Evolutionary conservation across 805 yeast genomes (phyloP), one percentile per base, ranked within the genome.

Genomic region (Kazachstania psychrophila): DNA sequence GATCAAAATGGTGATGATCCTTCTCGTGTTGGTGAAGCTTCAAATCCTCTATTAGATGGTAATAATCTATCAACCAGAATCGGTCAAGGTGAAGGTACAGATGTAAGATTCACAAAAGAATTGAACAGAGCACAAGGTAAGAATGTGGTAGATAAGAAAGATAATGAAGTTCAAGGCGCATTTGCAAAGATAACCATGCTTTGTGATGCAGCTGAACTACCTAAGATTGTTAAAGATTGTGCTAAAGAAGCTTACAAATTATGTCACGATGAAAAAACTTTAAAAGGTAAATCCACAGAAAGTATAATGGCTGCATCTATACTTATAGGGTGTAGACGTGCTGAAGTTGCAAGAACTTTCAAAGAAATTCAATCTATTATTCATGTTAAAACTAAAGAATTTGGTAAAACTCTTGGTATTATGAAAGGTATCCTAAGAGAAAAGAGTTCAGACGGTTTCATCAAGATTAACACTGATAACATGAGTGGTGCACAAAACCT

Each of bases 1-100:
- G 98, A 89, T 60, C 97, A 89, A 60, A 92, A 89, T 49, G 95
- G 94, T 51, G 96, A 87, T 60, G 98, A 89, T 59, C 98, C 98
- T 4, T 79, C 92, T 47, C 97, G 98, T 83, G 98, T 89, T 45
- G 98, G 98, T 61, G 96, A 88, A 56, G 96, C 96, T 5, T 79
- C 87, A 13, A 88, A 88, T 56, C 96, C 96, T 8, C 66, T 88
- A 37, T 69, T 92, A 48, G 96, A 88, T 54, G 82, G 94, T 15
- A 89, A 83, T 49, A 94, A 88, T 60, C 75, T 89, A 38, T 85
- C 94, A 12, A 89, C 98, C 4, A 79, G 88, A 68, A 92, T 92
- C 42, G 83, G 95, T 19, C 77, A 79, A 40, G 87, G 81, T 14
- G 84, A 85, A 26, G 94, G 86, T 30, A 94, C 89, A 28, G 94